These are phyloP conservation scores for Vigna mungo DNA, from an alignment of 306 rosid species.

Conservation along the genomic window DNA sequence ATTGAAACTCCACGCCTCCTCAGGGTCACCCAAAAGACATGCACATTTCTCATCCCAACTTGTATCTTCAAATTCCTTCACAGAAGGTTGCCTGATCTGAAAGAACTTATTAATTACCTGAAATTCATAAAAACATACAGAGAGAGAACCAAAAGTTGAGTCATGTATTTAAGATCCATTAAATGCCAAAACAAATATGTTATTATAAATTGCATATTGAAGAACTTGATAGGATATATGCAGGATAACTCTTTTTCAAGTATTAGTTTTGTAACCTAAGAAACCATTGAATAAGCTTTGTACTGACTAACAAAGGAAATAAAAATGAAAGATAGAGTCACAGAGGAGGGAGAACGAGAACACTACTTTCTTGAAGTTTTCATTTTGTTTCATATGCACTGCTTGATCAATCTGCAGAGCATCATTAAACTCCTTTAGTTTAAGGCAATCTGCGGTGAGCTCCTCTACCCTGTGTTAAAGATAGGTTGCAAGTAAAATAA, in stretches of 20 bases:
- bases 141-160: slow-evolving; percentile 17
- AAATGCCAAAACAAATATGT: slow-evolving; percentile 25
- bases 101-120: slow-evolving; percentile 84
- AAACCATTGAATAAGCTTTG: slow-evolving; percentile 29
- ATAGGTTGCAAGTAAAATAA: slow-evolving; percentile 46
- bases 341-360: neutral
- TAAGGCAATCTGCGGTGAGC: slow-evolving; percentile 62
- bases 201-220: slow-evolving; percentile 25
- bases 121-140: slow-evolving; percentile 43
- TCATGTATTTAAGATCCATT: slow-evolving; percentile 30
- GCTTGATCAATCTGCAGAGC: slow-evolving; percentile 63
- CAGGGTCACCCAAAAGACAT: slow-evolving; percentile 80
- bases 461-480: slow-evolving; percentile 76
- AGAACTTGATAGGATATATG: slow-evolving; percentile 24
- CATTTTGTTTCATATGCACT: slow-evolving; percentile 63
- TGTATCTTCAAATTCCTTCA: slow-evolving; percentile 53
- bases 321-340: neutral
- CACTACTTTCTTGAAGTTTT: slow-evolving; percentile 71
- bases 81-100: slow-evolving; percentile 72
- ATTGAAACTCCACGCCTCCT: slow-evolving; percentile 79
- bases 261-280: slow-evolving; percentile 26
- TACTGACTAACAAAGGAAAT: slow-evolving; percentile 20
- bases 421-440: slow-evolving; percentile 63
- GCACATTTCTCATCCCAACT: slow-evolving; percentile 81
- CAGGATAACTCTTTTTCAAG: slow-evolving; percentile 20